These are phyloP conservation scores for Rhododendron griersonianum DNA, from an alignment of 148 eudicot species.

Conservation along the genomic window DNA sequence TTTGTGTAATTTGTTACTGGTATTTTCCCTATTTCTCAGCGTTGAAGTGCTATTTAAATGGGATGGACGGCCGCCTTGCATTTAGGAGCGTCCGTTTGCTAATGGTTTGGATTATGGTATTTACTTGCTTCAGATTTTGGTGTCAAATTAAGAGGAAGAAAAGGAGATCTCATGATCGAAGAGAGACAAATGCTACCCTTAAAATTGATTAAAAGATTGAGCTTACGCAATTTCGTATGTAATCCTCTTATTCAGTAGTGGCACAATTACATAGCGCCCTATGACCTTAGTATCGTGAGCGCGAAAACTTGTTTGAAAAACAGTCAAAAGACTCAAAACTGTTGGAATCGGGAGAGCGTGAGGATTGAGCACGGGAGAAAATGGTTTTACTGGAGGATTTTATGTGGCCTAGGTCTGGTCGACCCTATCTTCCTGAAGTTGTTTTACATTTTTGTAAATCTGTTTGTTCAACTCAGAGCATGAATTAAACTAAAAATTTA, in stretches of 20 bases:
- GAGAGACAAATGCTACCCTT: neutral
- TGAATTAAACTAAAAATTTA: neutral
- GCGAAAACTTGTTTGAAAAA: neutral
- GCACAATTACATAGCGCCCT: neutral
- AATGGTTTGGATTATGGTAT: neutral
- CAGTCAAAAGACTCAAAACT: neutral
- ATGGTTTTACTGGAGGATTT: neutral
- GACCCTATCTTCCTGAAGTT: neutral
- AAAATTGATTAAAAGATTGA: neutral
- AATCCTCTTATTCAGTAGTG: neutral
- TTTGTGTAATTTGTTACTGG: neutral
- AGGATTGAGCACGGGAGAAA: neutral
- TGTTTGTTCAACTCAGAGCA: neutral
- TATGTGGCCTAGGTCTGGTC: neutral
- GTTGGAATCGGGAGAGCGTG: neutral
- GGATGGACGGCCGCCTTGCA: neutral
- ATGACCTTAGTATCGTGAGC: neutral
- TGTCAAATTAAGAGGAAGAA: neutral
- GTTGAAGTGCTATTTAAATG: neutral
- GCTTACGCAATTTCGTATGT: neutral
- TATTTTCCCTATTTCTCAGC: neutral
- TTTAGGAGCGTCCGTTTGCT: neutral
- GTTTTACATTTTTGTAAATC: neutral
- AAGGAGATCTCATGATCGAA: neutral
- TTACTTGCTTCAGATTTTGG: neutral